These are phyloP conservation scores for Sporothrix dimorphospora DNA, from an alignment of 2,329 filamentous ascomycete species.

Conservation along the genomic window DNA sequence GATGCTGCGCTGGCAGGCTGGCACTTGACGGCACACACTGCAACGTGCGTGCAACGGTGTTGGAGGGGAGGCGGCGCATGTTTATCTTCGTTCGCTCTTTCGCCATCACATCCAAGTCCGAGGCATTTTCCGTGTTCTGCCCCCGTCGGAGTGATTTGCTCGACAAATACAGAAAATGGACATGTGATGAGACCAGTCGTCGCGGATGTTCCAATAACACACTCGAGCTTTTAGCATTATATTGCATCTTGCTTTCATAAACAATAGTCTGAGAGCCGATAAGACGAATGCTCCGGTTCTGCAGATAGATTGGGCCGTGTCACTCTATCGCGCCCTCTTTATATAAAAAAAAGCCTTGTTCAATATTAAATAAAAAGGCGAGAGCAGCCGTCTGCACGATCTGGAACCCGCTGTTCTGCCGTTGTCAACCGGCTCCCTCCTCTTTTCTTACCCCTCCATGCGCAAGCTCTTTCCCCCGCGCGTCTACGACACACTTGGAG, in stretches of 20 bases:
- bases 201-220: not conserved
- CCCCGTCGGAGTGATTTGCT: not conserved
- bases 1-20: constrained; percentile 9
- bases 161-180: not conserved
- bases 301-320: constrained; percentile 17
- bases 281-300: constrained; percentile 7
- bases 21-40: constrained; percentile 11
- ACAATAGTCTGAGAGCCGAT: not conserved
- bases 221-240: not conserved
- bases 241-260: not conserved
- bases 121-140: not conserved
- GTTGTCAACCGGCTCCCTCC: not conserved
- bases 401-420: constrained; percentile 2
- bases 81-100: not conserved
- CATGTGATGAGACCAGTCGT: not conserved
- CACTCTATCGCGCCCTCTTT: not conserved
- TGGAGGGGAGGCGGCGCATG: not conserved
- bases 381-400: constrained; percentile 7
- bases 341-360: not conserved
- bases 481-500: not conserved
- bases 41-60: not conserved
- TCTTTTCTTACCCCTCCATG: not conserved
- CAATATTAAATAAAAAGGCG: not conserved
- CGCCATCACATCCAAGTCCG: constrained; percentile 1
- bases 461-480: not conserved